These are phyloP conservation scores for Chalciporus pseudorubinellus DNA, from an alignment of 768 basidiomycete genomes.

Conservation along the genomic window DNA sequence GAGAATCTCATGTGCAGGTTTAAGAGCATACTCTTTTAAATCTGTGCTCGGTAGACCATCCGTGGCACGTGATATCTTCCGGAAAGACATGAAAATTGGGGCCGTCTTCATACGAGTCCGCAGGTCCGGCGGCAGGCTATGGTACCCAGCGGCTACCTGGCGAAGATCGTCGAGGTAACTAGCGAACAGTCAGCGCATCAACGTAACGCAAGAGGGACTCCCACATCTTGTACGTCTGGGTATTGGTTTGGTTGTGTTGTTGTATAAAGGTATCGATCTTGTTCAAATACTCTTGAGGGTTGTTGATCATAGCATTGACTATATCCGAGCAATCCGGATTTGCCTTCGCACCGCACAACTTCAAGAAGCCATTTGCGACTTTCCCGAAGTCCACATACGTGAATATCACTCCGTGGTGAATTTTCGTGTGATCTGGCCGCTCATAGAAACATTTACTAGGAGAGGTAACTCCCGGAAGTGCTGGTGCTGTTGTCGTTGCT, in stretches of 20 bases:
- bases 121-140: conserved; percentile 41
- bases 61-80: conserved; percentile 34
- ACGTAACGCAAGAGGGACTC: neutral
- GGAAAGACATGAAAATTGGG: conserved; percentile 67
- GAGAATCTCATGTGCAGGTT: conserved; percentile 61
- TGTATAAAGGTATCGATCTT: conserved; percentile 24
- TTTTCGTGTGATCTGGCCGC: conserved; percentile 35
- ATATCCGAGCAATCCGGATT: conserved; percentile 82
- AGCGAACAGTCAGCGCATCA: conserved; percentile 1
- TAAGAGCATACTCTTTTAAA: conserved; percentile 56
- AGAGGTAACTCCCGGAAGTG: conserved; percentile 27
- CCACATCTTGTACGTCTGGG: neutral
- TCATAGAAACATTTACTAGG: conserved; percentile 68
- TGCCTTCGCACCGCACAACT: conserved; percentile 77
- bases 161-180: conserved; percentile 83
- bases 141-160: conserved; percentile 69
- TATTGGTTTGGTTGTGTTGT: neutral
- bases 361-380: conserved; percentile 74
- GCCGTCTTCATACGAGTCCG: conserved; percentile 57
- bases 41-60: conserved; percentile 27
- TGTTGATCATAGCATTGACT: conserved; percentile 57
- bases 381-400: conserved; percentile 80
- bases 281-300: conserved; percentile 65
- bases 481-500: neutral
- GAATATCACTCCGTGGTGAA: conserved; percentile 71